Evolutionary conservation across 805 yeast genomes (phyloP), one percentile per base, ranked within the genome.

Genomic region (Wickerhamiella musiphila): DNA sequence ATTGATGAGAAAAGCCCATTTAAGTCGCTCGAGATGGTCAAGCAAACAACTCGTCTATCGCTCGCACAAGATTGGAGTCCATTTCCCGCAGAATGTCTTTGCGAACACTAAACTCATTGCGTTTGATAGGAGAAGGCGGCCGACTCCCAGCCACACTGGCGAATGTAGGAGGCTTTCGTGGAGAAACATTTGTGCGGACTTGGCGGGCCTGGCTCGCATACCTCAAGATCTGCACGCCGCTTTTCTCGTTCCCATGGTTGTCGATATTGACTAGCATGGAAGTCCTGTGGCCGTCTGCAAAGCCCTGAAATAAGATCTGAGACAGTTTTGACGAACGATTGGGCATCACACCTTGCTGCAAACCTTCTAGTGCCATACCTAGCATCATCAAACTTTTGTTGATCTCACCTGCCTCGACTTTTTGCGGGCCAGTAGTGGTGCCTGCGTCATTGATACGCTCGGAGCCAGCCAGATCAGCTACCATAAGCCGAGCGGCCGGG

Each of bases 391-490:
- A 48, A 7, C 69, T 62, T 26, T 57, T 57, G 41, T 68, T 67
- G 13, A 67, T 64, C 31, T 61, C 57, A 31, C 64, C 58, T 12
- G 68, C 65, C 38, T 68, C 73, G 29, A 50, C 55, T 28, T 64
- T 50, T 15, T 61, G 55, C n/a, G 51, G 44, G 4, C 70, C 70
- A 7, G 52, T 50, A 0, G 69, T 61, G n/a, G n/a, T n/a, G 33
- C 55, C 56, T 1, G 71, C 62, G 9, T 52, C 38, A 35, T 62
- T 64, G 7, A 65, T 54, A 41, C 71, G 54, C 45, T 68, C 73
- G 6, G 68, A 55, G 1, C 73, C 71, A 2, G 73, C 70, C 13
- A 69, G 42, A 40, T 69, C 73, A 1, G 65, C 66, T 26, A 69
- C 46, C 1, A 66, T 61, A 18, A 68, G 48, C 29, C 35, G 34